Percentiles rank a stretch among this genome's conserved stretches.
Conservation (phyloP, 192 early-diverging fungal genomes). For the Backusella sp. region DNA sequence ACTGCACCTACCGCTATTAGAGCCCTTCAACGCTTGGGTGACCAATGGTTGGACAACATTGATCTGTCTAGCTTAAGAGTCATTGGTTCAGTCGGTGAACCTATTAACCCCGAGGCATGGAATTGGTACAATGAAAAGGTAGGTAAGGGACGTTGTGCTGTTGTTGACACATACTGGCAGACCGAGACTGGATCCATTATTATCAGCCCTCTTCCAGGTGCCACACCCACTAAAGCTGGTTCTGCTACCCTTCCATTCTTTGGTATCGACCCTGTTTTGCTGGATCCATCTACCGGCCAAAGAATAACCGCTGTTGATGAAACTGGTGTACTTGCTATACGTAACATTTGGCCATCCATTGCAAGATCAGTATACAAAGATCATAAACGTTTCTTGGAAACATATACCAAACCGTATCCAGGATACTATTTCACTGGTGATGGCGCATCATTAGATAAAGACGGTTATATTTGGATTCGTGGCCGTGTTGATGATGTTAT, state of each 20-base stretch:
- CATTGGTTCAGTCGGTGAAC: conserved; percentile 93
- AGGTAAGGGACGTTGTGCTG: conserved; percentile 77
- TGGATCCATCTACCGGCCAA: conserved; percentile 86
- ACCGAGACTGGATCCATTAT: conserved; percentile 92
- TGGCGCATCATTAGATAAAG: conserved; percentile 84
- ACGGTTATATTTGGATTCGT: conserved; percentile 95
- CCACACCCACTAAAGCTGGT: conserved; percentile 87
- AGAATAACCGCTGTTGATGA: conserved; percentile 80
- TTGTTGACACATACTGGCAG: conserved; percentile 96
- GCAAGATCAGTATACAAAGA: conserved; percentile 87
- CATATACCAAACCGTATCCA: conserved; percentile 85
- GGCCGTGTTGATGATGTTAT: conserved; percentile 89
- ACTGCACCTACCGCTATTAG: conserved; percentile 97
- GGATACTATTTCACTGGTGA: conserved; percentile 96
- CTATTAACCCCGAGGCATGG: conserved; percentile 97
- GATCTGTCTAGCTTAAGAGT: conserved; percentile 85
- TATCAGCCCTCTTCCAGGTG: conserved; percentile 85
- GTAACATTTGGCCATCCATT: conserved; percentile 85
- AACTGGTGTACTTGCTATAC: conserved; percentile 88
- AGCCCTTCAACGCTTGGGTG: conserved; percentile 83
- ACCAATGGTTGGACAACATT: conserved; percentile 71
- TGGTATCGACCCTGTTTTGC: conserved; percentile 83
- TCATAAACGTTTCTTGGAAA: conserved; percentile 89
- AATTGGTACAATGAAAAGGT: conserved; percentile 93
- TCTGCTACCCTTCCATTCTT: conserved; percentile 96